Evolutionary conservation across 805 yeast genomes (phyloP).

Genomic region (Yueomyces sinensis): DNA sequence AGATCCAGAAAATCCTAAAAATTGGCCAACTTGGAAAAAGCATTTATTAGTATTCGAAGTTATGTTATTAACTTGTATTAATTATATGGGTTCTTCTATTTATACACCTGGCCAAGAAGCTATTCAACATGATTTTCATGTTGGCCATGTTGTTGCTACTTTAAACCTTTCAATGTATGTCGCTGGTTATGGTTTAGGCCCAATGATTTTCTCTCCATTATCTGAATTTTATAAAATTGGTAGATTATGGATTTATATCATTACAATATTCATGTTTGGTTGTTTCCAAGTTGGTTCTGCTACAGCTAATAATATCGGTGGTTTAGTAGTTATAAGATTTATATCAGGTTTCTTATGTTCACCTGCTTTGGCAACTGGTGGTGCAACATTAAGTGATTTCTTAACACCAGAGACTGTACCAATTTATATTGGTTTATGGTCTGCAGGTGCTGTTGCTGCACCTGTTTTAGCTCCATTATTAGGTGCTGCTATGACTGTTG

Average conservation of each 20-base stretch:
- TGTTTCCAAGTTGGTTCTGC: conserved; percentile 47
- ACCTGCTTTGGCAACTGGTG: conserved; percentile 46
- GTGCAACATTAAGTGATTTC: conserved; percentile 43
- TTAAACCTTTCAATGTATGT: conserved; percentile 43
- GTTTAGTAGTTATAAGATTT: conserved; percentile 37
- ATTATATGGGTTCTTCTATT: conserved; percentile 45
- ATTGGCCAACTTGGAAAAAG: conserved; percentile 38
- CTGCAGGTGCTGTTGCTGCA: conserved; percentile 40
- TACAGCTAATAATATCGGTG: conserved; percentile 35
- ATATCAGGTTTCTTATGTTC: conserved; percentile 42
- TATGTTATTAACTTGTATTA: conserved; percentile 33
- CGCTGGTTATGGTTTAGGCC: conserved; percentile 50
- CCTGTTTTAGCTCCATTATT: conserved; percentile 44
- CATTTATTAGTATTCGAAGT: conserved; percentile 27
- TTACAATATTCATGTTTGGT: conserved; percentile 33
- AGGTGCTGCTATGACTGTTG: conserved; percentile 38
- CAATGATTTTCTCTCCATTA: conserved; percentile 44
- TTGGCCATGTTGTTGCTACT: conserved; percentile 31
- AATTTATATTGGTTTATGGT: conserved; percentile 37
- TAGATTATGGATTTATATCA: conserved; percentile 35
- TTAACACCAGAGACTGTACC: conserved; percentile 30
- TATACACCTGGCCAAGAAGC: conserved; percentile 37
- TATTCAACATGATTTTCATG: conserved; percentile 33
- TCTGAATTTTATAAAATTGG: conserved; percentile 44
- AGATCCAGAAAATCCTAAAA: conserved; percentile 43